Base-by-base conservation (phyloP, 2,329 filamentous ascomycete genomes). In the Dactylella cylindrospora region DNA sequence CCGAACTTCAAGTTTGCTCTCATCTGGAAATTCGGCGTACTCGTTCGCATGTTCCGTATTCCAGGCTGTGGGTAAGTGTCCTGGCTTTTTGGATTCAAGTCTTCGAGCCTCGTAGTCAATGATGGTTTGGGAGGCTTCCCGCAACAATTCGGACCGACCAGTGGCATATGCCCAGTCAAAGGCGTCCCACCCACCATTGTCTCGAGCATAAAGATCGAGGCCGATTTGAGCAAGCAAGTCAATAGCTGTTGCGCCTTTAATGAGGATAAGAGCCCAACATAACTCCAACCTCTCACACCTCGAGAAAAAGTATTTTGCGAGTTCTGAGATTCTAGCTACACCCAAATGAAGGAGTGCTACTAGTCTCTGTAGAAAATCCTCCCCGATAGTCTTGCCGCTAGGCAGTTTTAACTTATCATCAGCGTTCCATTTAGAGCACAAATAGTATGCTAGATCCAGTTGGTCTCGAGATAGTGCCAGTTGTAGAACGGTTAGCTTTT, bases 91-190 rank as follows among this genome's bases (percentile, higher is more conserved):
- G 38, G 39, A 60, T 7, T 13, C 25, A 7, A 13, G 9, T 7
- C 28, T 50, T 8, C 54, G 32, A 20, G 31, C 2, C 2, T 26
- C 23, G 17, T 45, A 45, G 8, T 60, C 40, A 9, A 51, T 20
- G 3, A 13, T 28, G 19, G 26, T 23, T 29, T 46, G 40, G n/a
- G 46, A 52, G 10, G n/a, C 35, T 6, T 46, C 40, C 22, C 17
- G 12, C 3, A 60, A 2, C 5, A 20, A 2, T n/a, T 28, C 39
- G 7, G 13, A 22, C 3, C 25, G 12, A 13, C 54, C 54, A 26
- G 32, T 40, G 9, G 54, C 45, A 28, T 45, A 51, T 1, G 39
- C 46, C 45, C 54, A 60, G 22, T 60, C 54, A 13, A 60, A 60
- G 7, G 25, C 35, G 46, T 60, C 45, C 54, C 54, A 60, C 2